These are phyloP conservation scores for Aureobasidium zeae DNA, from an alignment of 2,329 filamentous ascomycete species.

Conservation along the genomic window DNA sequence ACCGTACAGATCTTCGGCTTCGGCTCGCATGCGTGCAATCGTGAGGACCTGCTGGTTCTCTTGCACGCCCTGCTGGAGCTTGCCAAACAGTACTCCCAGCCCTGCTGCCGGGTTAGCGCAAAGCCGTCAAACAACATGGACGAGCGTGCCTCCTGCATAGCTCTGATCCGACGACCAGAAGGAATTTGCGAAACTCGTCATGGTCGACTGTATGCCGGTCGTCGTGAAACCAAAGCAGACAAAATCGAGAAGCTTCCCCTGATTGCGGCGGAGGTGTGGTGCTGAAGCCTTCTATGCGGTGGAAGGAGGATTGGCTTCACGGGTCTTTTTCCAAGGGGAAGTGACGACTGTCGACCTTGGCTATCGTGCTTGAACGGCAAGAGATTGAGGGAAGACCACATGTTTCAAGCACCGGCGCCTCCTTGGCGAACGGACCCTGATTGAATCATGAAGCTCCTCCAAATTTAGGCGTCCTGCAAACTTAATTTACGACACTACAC, in stretches of 20 bases:
- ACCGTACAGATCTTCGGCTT: constrained; percentile 87
- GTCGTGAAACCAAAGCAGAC: neutral
- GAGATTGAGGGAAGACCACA: no score
- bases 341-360: no score
- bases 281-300: no score
- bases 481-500: no score
- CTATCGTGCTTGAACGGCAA: no score
- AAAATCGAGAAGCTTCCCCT: constrained; percentile 9
- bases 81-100: constrained; percentile 86
- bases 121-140: neutral
- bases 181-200: constrained; percentile 86
- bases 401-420: no score
- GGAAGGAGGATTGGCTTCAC: no score
- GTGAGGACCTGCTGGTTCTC: constrained; percentile 93
- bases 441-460: no score
- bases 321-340: no score
- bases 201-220: constrained; percentile 32
- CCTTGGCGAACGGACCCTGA: no score
- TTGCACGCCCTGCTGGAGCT: constrained; percentile 89
- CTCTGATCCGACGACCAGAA: constrained; percentile 82
- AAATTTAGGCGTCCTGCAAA: no score
- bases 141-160: constrained; percentile 71
- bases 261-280: neutral
- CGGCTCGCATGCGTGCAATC: constrained; percentile 85
- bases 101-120: constrained; percentile 34